These are phyloP conservation scores for Funneliformis geosporum DNA, from an alignment of 192 early-diverging fungal genomes.

Conservation along the genomic window DNA sequence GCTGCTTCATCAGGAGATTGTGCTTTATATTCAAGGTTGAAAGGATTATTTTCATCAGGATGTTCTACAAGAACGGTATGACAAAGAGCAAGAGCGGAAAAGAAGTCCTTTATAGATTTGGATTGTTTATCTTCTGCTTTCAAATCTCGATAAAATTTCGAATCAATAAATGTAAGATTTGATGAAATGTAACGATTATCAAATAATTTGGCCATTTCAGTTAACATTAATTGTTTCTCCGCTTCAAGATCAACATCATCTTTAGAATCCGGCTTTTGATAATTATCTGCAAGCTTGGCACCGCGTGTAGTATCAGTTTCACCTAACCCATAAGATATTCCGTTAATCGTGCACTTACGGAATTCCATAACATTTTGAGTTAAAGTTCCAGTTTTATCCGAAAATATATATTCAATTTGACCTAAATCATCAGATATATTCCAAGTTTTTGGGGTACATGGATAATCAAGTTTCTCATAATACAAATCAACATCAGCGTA, in stretches of 20 bases:
- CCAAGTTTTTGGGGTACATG: constrained; percentile 88
- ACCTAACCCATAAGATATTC: constrained; percentile 76
- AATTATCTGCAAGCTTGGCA: constrained; percentile 35
- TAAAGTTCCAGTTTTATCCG: constrained; percentile 96
- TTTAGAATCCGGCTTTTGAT: constrained; percentile 36
- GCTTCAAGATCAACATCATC: constrained; percentile 44
- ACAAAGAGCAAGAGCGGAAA: constrained; percentile 82
- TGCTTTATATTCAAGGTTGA: constrained; percentile 80
- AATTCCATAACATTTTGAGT: constrained; percentile 98
- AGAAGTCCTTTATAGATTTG: constrained; percentile 75
- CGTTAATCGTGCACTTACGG: constrained; percentile 86
- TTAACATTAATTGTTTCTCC: constrained; percentile 56
- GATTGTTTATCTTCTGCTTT: constrained; percentile 53
- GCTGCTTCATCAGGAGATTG: constrained; percentile 96
- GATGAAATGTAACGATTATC: constrained; percentile 64
- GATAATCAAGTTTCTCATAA: constrained; percentile 69
- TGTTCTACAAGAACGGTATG: constrained; percentile 81
- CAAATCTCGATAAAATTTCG: constrained; percentile 65
- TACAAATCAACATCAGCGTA: constrained; percentile 90
- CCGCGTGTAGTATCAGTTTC: constrained; percentile 56
- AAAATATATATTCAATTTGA: constrained; percentile 95
- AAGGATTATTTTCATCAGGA: constrained; percentile 48
- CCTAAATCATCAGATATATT: constrained; percentile 91
- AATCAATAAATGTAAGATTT: constrained; percentile 71
- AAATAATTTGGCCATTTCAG: constrained; percentile 57